phyloP scores from a whole-genome alignment of 2,329 filamentous ascomycete species.

The Aureobasidium vineae region DNA sequence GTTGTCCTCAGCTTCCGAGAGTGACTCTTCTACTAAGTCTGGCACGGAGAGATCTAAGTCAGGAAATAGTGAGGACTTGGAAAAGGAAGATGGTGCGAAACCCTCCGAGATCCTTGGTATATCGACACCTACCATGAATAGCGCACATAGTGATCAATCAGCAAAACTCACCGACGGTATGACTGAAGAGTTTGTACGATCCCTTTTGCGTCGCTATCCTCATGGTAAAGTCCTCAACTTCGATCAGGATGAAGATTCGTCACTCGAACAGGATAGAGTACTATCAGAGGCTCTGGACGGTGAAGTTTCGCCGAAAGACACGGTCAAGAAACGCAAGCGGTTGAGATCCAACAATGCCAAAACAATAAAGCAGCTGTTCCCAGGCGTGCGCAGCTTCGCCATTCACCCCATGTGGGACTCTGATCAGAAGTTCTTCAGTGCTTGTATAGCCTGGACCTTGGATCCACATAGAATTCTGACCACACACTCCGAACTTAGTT shows the following conservation, averaged over 20 bases:
- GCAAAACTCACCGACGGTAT: slow-evolving; percentile 8
- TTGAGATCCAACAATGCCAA: slow-evolving; percentile 7
- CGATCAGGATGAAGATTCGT: slow-evolving; percentile 34
- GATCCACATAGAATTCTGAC: slow-evolving; percentile 40
- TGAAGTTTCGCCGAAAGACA: not conserved
- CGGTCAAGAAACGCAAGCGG: not conserved
- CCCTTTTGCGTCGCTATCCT: slow-evolving; percentile 35
- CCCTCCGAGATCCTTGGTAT: slow-evolving; percentile 17
- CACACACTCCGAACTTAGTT: slow-evolving; percentile 41
- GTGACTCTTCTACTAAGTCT: not conserved
- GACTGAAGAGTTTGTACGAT: slow-evolving; percentile 31
- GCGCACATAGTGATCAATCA: not conserved
- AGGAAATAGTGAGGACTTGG: not conserved
- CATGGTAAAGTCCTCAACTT: slow-evolving; percentile 40
- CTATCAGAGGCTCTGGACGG: not conserved
- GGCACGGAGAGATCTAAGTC: not conserved
- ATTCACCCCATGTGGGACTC: slow-evolving; percentile 52
- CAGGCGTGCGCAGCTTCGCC: slow-evolving; percentile 45
- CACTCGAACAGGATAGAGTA: slow-evolving; percentile 29
- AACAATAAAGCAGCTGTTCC: slow-evolving; percentile 37
- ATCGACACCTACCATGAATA: not conserved
- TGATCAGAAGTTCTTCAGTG: slow-evolving; percentile 30
- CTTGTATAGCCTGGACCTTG: slow-evolving; percentile 43
- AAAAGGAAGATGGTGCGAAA: not conserved
- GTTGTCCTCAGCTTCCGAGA: not conserved